Evolutionary conservation across 495 filamentous ascomycete species (phyloP), one percentile per base, ranked within the genome.

Genomic region (Talaromyces liani): DNA sequence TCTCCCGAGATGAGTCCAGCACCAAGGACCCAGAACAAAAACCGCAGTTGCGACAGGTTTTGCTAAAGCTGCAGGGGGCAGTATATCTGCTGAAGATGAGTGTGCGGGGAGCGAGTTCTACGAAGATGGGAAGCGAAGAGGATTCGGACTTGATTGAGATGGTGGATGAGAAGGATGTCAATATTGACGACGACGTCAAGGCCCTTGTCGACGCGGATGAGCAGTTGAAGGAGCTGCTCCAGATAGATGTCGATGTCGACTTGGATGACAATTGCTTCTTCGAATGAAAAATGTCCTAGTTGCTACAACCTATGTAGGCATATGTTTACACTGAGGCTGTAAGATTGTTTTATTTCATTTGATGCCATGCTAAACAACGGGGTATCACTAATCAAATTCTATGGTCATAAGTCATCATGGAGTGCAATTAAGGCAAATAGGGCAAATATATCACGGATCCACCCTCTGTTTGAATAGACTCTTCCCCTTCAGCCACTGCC

Each of bases 401-500:
- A 55, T 55, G 12, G 33, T 45, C 22, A 7, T 64, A 64, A 61
- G 18, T 12, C 29, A 36, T 60, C 16, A 60, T 60, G 2, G 16
- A 10, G 6, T 20, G 18, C 4, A 12, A 54, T 62, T 54, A 25
- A 6, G 47, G 61, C 29, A 56, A 63, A 9, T 4, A 25, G 9
- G 47, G 61, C 29, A 56, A 63, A 9, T 4, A 18, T 14, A 63
- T 74, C 67, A 82, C 68, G 80, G 77, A 68, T 91, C 88, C 64
- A 89, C 81, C 64, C 88, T 84, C 82, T 96, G 92, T 77, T 97
- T 97, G 69, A 97, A 97, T 65, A 97, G 78, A 69, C 89, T 92
- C 79, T 96, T 97, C 16, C 92, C 92, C 65, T 87, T 82, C 68
- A 97, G 76, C 93, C 93, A 98, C 75, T 96, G 93, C 69, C 87